Conservation (phyloP, 2,329 filamentous ascomycete species). For the Chaetomium olivaceum region DNA sequence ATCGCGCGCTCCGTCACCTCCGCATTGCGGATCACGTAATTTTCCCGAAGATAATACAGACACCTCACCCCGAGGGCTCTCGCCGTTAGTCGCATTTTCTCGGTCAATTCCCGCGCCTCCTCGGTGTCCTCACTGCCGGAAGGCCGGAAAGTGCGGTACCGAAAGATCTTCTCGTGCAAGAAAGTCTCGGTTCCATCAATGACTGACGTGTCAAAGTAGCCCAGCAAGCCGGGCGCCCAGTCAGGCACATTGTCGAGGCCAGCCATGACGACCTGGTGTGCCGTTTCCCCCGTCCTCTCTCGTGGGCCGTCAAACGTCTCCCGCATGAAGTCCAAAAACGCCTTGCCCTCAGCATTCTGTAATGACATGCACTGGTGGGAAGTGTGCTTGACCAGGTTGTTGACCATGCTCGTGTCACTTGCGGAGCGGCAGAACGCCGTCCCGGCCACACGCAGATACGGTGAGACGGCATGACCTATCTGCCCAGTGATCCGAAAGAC, state of each 20-base stretch:
- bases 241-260: constrained; percentile 40
- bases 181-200: constrained; percentile 47
- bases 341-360: constrained; percentile 50
- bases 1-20: constrained; percentile 49
- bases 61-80: constrained; percentile 47
- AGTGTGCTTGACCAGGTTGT: constrained; percentile 47
- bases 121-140: constrained; percentile 32
- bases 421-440: constrained; percentile 52
- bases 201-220: constrained; percentile 47
- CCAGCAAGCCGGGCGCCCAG: constrained; percentile 56
- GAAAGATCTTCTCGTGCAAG: constrained; percentile 48
- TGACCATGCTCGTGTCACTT: constrained; percentile 38
- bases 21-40: constrained; percentile 45
- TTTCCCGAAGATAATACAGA: constrained; percentile 49
- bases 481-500: constrained; percentile 55
- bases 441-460: constrained; percentile 59
- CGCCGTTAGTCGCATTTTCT: constrained; percentile 41
- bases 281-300: constrained; percentile 35
- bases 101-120: constrained; percentile 36
- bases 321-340: constrained; percentile 50
- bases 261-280: constrained; percentile 35
- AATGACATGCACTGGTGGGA: constrained; percentile 46
- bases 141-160: constrained; percentile 35
- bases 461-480: constrained; percentile 48
- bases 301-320: constrained; percentile 40